A percentile compares a stretch with the other conserved stretches of the same genome.
These are phyloP conservation scores for Meyerozyma smithsonii DNA, from an alignment of 1,139 yeast species.

Conservation along the genomic window DNA sequence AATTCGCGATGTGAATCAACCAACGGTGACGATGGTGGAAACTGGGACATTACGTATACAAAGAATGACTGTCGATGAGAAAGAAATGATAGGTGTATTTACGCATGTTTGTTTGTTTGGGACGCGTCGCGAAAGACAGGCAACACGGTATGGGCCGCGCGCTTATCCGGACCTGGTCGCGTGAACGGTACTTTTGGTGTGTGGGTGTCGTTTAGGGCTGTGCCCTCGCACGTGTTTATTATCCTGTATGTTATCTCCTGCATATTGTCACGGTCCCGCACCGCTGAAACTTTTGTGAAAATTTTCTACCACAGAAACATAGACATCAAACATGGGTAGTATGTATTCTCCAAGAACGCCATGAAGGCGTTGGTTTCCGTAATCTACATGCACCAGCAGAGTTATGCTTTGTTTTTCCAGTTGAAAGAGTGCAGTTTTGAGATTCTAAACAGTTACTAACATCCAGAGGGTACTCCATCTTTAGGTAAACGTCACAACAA, in stretches of 20 bases:
- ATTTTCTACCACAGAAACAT: conserved; percentile 17
- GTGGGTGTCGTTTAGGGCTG: background rate
- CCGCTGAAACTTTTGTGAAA: conserved; percentile 6
- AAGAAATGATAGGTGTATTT: background rate
- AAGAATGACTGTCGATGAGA: background rate
- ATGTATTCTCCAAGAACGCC: conserved; percentile 31
- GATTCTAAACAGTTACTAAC: conserved; percentile 9
- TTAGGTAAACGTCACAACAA: conserved; percentile 99
- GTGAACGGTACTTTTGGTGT: no score
- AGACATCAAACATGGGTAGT: conserved; percentile 60
- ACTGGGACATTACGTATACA: conserved; percentile 23
- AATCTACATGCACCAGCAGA: background rate
- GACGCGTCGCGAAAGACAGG: background rate
- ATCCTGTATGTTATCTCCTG: background rate
- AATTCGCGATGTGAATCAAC: conserved; percentile 22
- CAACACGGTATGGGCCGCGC: no score
- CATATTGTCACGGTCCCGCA: background rate
- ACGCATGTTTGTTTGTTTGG: background rate
- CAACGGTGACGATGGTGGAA: conserved; percentile 66
- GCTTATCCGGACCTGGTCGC: no score
- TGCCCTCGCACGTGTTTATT: background rate
- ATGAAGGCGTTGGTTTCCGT: no score
- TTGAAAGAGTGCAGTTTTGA: background rate
- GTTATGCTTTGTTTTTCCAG: background rate
- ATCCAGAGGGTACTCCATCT: conserved; percentile 98